phyloP scores from a whole-genome alignment of 1,139 yeast species.

The Candida neerlandica region DNA sequence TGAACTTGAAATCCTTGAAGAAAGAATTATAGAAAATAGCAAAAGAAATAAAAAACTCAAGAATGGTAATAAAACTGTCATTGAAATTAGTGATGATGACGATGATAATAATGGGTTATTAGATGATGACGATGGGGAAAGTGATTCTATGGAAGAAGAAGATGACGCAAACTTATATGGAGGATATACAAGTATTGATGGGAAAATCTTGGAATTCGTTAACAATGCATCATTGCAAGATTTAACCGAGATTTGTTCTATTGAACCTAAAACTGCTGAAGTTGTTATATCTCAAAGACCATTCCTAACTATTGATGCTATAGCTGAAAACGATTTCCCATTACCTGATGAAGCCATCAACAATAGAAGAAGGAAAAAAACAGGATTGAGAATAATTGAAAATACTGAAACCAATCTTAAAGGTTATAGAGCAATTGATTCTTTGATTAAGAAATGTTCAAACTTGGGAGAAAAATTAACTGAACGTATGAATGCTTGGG shows the following conservation, averaged over 20 bases:
- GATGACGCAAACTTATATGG: conserved; percentile 37
- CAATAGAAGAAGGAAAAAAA: conserved; percentile 52
- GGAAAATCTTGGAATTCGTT: conserved; percentile 71
- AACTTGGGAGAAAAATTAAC: conserved; percentile 73
- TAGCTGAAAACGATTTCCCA: conserved; percentile 56
- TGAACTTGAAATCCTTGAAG: conserved; percentile 44
- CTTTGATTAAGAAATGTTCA: conserved; percentile 81
- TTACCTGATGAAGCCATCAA: conserved; percentile 27
- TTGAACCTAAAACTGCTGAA: conserved; percentile 69
- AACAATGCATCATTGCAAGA: conserved; percentile 78
- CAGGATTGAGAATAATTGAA: conserved; percentile 78
- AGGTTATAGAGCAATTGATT: conserved; percentile 94
- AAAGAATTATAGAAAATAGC: conserved; percentile 36
- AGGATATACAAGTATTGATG: conserved; percentile 58
- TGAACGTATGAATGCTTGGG: conserved; percentile 81
- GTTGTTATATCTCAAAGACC: conserved; percentile 69
- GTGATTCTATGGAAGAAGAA: conserved; percentile 44
- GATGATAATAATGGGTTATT: conserved; percentile 25
- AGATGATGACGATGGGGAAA: conserved; percentile 41
- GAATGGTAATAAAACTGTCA: neutral
- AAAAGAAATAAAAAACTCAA: neutral
- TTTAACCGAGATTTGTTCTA: conserved; percentile 75
- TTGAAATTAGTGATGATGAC: conserved; percentile 42
- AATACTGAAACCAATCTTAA: conserved; percentile 67
- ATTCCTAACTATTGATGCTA: conserved; percentile 54